Evolutionary conservation across 805 yeast species (phyloP).

Genomic region (Clavispora fructus): DNA sequence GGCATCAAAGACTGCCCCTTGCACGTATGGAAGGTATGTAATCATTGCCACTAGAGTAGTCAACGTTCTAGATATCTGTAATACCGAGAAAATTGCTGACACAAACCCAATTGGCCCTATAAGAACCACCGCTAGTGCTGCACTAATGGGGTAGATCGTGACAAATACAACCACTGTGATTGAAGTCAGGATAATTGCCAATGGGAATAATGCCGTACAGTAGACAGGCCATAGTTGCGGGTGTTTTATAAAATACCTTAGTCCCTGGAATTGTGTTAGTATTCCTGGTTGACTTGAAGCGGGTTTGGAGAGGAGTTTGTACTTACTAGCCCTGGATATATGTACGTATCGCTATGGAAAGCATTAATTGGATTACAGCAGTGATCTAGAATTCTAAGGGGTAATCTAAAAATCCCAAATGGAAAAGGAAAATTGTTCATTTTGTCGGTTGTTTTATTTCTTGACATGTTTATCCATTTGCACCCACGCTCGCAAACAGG

Average conservation of each 20-base stretch:
- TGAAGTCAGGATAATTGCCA: constrained; percentile 31
- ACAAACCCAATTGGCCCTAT: constrained; percentile 49
- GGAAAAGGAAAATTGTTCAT: not conserved
- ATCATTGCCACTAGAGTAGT: constrained; percentile 39
- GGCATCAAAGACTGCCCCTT: constrained; percentile 43
- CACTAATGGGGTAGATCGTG: constrained; percentile 41
- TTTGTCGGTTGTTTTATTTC: not conserved
- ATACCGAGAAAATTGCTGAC: constrained; percentile 39
- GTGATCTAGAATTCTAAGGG: not conserved
- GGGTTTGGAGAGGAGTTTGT: not conserved
- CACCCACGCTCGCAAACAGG: constrained; percentile 1
- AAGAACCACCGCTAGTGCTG: constrained; percentile 20
- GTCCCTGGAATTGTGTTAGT: constrained; percentile 8
- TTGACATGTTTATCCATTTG: not conserved
- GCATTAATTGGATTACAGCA: not conserved
- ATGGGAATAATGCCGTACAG: constrained; percentile 42
- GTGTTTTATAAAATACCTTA: constrained; percentile 17
- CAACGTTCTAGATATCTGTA: constrained; percentile 39
- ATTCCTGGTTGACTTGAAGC: not conserved
- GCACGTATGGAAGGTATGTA: constrained; percentile 44
- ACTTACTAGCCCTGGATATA: constrained; percentile 3
- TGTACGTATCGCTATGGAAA: not conserved
- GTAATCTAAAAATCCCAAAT: not conserved
- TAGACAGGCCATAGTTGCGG: constrained; percentile 45
- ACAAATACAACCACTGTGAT: constrained; percentile 33